Evolutionary conservation across 495 filamentous ascomycete species (phyloP), one percentile per base, ranked within the genome.

Genomic region (Coniosporium apollinis): DNA sequence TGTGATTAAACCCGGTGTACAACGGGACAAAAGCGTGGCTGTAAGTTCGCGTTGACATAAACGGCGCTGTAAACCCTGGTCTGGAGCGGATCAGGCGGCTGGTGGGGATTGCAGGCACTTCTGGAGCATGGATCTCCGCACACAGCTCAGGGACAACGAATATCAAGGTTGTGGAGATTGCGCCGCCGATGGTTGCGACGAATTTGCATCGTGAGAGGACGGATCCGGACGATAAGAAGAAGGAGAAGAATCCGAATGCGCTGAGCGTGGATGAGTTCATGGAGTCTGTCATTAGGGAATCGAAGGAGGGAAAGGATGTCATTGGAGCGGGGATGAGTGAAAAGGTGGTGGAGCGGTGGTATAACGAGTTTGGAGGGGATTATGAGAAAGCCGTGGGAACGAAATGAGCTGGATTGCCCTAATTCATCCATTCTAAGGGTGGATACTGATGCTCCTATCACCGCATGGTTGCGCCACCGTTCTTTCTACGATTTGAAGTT

Each of bases 221-320:
- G 26, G 51, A 67, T 48, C 64, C 65, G 10, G 52, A 65, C 44
- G 60, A 65, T 44, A 67, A 66, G 42, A 65, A 64, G 44, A 67
- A 66, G 52, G 41, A 56, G 13, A 62, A 60, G 30, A 66, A 66
- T 45, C 37, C 47, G 22, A 41, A 32, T 16, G 49, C 52, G 11
- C 36, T 69, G 41, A 50, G 37, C 5, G 41, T 66, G 18, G 55
- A 60, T 21, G 62, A 65, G 47, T 66, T 66, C 39, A 59, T 66
- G 56, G 55, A 58, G 28, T 42, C 54, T 16, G 46, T 62, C 0
- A 34, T 41, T 5, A 44, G 44, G 49, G 42, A 47, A 11, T 58
- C 57, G 55, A 48, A 54, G 44, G 40, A 41, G 4, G 58, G 53
- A 3, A 46, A 60, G 14, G 63, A 63, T 35, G 55, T 52, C 6